phyloP scores from a whole-genome alignment of 768 basidiomycete species.

The Boletus insuetus region DNA sequence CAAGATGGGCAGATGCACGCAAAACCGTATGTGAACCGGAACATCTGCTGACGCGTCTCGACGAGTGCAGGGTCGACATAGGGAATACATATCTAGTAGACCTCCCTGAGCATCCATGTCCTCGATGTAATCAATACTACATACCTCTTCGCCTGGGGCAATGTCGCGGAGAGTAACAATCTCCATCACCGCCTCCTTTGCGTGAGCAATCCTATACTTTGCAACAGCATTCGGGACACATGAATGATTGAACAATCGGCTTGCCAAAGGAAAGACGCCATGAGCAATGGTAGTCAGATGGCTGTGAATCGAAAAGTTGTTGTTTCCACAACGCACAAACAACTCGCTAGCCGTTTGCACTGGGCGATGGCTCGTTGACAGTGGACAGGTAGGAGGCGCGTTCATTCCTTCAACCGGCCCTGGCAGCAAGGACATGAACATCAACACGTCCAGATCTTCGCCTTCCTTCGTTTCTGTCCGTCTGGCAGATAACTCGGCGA shows the following conservation, averaged over 20 bases:
- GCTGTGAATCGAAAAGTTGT: constrained; percentile 77
- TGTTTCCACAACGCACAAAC: constrained; percentile 70
- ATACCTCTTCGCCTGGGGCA: constrained; percentile 61
- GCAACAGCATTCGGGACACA: constrained; percentile 71
- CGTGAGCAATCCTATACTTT: constrained; percentile 48
- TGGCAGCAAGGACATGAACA: constrained; percentile 47
- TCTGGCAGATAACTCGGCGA: constrained; percentile 38
- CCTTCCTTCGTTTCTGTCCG: constrained; percentile 6
- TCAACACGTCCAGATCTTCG: constrained; percentile 28
- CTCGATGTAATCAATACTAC: background rate
- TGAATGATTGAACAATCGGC: constrained; percentile 81
- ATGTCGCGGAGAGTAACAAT: constrained; percentile 63
- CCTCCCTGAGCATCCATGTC: background rate
- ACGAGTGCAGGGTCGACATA: constrained; percentile 77
- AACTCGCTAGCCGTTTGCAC: constrained; percentile 29
- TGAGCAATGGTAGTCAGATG: constrained; percentile 69
- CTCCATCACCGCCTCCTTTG: constrained; percentile 51
- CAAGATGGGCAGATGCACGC: constrained; percentile 62
- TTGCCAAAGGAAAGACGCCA: constrained; percentile 74
- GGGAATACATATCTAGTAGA: constrained; percentile 62
- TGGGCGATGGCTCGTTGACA: constrained; percentile 26
- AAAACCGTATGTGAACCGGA: constrained; percentile 67
- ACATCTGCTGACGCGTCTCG: constrained; percentile 56
- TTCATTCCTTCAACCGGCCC: constrained; percentile 29
- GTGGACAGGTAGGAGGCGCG: constrained; percentile 34